Evolutionary conservation across 768 basidiomycete species (phyloP).

Genomic region (Cyathus striatus): DNA sequence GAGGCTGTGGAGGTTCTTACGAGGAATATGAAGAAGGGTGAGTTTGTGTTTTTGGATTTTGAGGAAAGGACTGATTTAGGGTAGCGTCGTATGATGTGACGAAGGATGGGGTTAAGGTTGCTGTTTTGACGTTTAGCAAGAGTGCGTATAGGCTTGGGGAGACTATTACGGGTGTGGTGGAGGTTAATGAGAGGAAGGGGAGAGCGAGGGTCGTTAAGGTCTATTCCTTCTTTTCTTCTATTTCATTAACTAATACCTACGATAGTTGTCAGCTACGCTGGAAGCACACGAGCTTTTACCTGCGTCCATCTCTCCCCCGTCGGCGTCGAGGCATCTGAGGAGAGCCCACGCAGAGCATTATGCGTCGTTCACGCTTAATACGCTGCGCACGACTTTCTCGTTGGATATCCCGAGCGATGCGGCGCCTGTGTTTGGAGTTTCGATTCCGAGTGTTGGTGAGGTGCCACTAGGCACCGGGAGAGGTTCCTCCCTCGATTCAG

Average conservation of each 20-base stretch:
- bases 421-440: conserved; percentile 78
- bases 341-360: conserved; percentile 86
- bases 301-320: conserved; percentile 43
- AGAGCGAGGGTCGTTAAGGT: conserved; percentile 82
- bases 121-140: conserved; percentile 88
- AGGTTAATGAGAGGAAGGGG: conserved; percentile 71
- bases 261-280: conserved; percentile 80
- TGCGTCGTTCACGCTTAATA: conserved; percentile 67
- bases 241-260: neutral
- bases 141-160: conserved; percentile 90
- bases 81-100: conserved; percentile 92
- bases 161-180: conserved; percentile 84
- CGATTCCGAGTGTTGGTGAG: too few species aligned
- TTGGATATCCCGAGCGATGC: conserved; percentile 93
- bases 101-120: conserved; percentile 88
- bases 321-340: conserved; percentile 48
- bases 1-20: conserved; percentile 91
- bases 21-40: conserved; percentile 84
- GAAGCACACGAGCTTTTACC: conserved; percentile 87
- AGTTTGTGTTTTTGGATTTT: conserved; percentile 12
- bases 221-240: conserved; percentile 11
- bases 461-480: too few species aligned
- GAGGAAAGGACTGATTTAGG: neutral
- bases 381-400: conserved; percentile 76
- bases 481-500: too few species aligned